phyloP scores from a whole-genome alignment of 495 filamentous ascomycete species.

The Podospora fimiseda region DNA sequence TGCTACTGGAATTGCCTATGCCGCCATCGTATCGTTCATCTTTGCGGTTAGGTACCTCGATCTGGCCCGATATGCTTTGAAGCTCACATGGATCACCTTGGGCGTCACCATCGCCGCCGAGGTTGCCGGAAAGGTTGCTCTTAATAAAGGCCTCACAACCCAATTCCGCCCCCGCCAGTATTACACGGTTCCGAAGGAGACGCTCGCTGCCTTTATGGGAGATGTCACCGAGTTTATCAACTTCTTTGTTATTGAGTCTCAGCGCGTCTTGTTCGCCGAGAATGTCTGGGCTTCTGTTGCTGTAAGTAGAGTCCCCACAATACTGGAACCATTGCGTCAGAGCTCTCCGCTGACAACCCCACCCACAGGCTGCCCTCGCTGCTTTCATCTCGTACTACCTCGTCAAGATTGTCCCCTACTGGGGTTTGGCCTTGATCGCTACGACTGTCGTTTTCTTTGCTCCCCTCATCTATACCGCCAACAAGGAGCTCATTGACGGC shows the following conservation, averaged over 20 bases:
- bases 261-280: slow-evolving; percentile 92
- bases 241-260: slow-evolving; percentile 95
- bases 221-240: slow-evolving; percentile 90
- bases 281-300: slow-evolving; percentile 74
- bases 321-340: slow-evolving; percentile 7
- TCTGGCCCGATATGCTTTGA: slow-evolving; percentile 81
- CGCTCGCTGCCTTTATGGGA: slow-evolving; percentile 69
- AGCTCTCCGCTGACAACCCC: slow-evolving; percentile 13
- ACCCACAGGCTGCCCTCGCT: slow-evolving; percentile 35
- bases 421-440: slow-evolving; percentile 77
- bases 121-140: slow-evolving; percentile 63
- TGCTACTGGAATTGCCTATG: slow-evolving; percentile 81
- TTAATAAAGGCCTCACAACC: slow-evolving; percentile 73
- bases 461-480: slow-evolving; percentile 86
- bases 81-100: slow-evolving; percentile 62
- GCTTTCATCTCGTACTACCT: slow-evolving; percentile 88
- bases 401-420: slow-evolving; percentile 88
- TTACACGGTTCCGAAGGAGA: slow-evolving; percentile 83
- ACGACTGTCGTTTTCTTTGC: slow-evolving; percentile 72
- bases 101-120: slow-evolving; percentile 70
- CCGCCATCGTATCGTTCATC: slow-evolving; percentile 67
- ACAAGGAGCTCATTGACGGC: slow-evolving; percentile 87
- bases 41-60: slow-evolving; percentile 86
- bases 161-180: slow-evolving; percentile 88
- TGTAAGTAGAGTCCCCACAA: slow-evolving; percentile 48